Base-by-base conservation (phyloP, 2,329 filamentous ascomycete genomes). In the Colletotrichum shisoi region DNA sequence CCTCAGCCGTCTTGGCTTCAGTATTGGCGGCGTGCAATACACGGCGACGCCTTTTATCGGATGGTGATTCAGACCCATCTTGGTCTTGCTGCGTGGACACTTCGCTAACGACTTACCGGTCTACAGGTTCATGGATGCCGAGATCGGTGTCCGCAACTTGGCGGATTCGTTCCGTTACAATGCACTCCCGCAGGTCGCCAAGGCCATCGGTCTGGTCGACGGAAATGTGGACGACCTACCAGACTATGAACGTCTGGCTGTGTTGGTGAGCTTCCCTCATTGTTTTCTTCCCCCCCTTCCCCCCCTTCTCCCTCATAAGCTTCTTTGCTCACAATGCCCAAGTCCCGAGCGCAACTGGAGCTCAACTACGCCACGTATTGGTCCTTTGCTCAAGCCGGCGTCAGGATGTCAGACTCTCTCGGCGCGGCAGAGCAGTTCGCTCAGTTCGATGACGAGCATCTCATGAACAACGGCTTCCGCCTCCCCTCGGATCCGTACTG, bases 381-480 rank as follows among this genome's bases (percentile, higher is more conserved):
- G 61, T 68, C 65, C 49, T 68, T 65, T 27, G 65, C 65, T 39
- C 65, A 68, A 44, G 62, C 65, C 8, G 61, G 65, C 44, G 56
- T 68, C 9, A 64, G 65, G 7, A 68, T 68, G 62, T 68, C 65
- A 19, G 65, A 68, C 48, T 68, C 65, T 7, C 65, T 68, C 17
- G 65, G 65, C 44, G 65, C 65, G 27, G 61, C 65, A 24, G 65
- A 68, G 21, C 65, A 68, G 4, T 68, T 68, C 34, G 39, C 65
- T 11, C 65, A 68, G 48, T 68, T 68, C 31, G 65, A 68, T 31
- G 65, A 68, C 49, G 65, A 68, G 61, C 65, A 68, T 19, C 62
- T 68, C 40, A 65, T 68, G 65, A 68, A 65, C 37, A 68, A 68
- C 49, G 65, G 65, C 37, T 68, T 68, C 39, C 65, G 65, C 13